Conservation (phyloP, 257 asterid species). For the Solanum paucissectum region DNA sequence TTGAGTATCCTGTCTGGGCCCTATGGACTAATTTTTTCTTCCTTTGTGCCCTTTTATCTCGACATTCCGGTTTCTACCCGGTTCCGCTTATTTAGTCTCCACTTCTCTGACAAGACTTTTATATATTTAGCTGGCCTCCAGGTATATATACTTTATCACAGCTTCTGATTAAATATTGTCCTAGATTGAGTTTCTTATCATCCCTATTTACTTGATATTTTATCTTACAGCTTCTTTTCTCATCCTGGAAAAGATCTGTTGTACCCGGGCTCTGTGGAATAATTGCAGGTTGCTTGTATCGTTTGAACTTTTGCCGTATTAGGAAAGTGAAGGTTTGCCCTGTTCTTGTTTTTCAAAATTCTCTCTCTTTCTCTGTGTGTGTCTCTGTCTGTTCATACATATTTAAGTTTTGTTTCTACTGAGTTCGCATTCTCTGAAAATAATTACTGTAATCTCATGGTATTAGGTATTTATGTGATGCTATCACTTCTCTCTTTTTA, state of each 20-base stretch:
- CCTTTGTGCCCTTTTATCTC: slow-evolving; percentile 86
- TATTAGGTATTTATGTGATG: background rate
- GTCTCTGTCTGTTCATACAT: background rate
- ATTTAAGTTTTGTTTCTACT: background rate
- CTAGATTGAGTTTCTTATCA: background rate
- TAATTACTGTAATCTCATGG: background rate
- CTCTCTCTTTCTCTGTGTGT: background rate
- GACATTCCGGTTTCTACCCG: slow-evolving; percentile 93
- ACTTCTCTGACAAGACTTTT: slow-evolving; percentile 92
- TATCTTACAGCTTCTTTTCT: slow-evolving; percentile 68
- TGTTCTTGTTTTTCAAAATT: background rate
- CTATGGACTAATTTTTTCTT: slow-evolving; percentile 75
- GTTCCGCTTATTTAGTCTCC: slow-evolving; percentile 61
- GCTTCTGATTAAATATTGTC: background rate
- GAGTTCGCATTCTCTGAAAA: background rate
- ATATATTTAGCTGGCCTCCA: slow-evolving; percentile 97
- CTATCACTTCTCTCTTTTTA: background rate
- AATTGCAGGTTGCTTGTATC: slow-evolving; percentile 88
- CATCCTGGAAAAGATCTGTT: slow-evolving; percentile 96
- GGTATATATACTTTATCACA: slow-evolving; percentile 27
- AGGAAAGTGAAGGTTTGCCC: slow-evolving; percentile 69
- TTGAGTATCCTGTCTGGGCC: slow-evolving; percentile 83
- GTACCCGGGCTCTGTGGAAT: slow-evolving; percentile 94
- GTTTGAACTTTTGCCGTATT: slow-evolving; percentile 53
- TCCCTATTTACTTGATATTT: background rate